Conservation (phyloP, 2,329 filamentous ascomycete species). For the Periconia digitata region DNA sequence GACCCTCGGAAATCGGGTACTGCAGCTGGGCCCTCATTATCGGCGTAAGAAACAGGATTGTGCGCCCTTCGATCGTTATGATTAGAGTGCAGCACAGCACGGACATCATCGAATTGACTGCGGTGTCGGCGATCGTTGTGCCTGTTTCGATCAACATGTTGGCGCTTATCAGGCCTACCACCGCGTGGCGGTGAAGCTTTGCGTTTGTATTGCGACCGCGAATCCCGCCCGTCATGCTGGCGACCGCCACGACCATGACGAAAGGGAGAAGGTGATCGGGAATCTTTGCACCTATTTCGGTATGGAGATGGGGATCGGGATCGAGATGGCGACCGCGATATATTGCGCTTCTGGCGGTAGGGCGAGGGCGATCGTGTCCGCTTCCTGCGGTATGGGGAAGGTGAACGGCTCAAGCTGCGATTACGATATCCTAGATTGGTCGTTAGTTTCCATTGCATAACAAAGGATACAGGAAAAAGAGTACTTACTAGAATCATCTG, state of each 20-base stretch:
- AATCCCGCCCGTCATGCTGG: constrained; percentile 23
- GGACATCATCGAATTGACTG: constrained; percentile 61
- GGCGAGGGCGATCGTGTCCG: constrained; percentile 4
- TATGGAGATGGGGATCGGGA: constrained; percentile 30
- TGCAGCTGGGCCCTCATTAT: constrained; percentile 48
- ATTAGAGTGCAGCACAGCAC: constrained; percentile 1
- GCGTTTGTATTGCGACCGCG: constrained; percentile 42
- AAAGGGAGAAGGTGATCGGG: constrained; percentile 33
- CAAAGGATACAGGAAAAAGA: background rate
- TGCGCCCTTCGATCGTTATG: background rate
- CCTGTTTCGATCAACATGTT: constrained; percentile 37
- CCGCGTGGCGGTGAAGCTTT: constrained; percentile 45
- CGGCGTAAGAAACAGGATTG: constrained; percentile 34
- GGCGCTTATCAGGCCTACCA: constrained; percentile 59
- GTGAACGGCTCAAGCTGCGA: constrained; percentile 32
- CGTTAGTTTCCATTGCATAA: background rate
- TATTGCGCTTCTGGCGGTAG: constrained; percentile 21
- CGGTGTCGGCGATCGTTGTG: constrained; percentile 63
- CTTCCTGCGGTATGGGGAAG: constrained; percentile 17
- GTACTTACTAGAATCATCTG: constrained; percentile 23
- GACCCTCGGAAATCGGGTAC: constrained; percentile 19
- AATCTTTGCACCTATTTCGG: constrained; percentile 21
- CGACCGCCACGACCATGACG: constrained; percentile 25
- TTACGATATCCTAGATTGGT: constrained; percentile 14
- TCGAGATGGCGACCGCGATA: constrained; percentile 4